A percentile compares a stretch with the other conserved stretches of the same genome.
phyloP scores from a whole-genome alignment of 768 basidiomycete genomes.

The Lactifluus hygrophoroides region DNA sequence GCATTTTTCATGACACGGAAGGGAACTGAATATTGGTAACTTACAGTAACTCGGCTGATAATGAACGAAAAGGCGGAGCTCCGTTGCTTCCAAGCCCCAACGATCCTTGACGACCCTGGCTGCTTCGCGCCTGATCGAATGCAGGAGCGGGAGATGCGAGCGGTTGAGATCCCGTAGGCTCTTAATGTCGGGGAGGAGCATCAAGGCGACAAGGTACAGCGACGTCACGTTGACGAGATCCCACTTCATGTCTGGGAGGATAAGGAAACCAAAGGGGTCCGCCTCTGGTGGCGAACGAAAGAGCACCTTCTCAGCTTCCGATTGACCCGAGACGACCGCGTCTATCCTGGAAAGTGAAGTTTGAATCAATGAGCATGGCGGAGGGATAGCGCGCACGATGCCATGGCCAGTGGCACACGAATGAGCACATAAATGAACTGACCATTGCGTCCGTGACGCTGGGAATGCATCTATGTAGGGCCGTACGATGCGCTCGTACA shows the following conservation, averaged over 20 bases:
- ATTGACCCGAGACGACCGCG: constrained; percentile 68
- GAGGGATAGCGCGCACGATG: neutral
- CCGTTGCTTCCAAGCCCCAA: constrained; percentile 57
- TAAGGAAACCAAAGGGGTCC: constrained; percentile 51
- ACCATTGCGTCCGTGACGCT: constrained; percentile 76
- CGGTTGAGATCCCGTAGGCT: constrained; percentile 69
- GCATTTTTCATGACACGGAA: neutral
- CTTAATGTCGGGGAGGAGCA: constrained; percentile 48
- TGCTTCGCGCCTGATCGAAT: constrained; percentile 52
- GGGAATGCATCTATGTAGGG: constrained; percentile 78
- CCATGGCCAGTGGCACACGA: neutral
- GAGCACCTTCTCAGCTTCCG: constrained; percentile 68
- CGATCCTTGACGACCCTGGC: constrained; percentile 42
- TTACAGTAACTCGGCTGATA: constrained; percentile 95
- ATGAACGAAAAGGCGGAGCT: constrained; percentile 77
- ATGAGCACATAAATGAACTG: neutral
- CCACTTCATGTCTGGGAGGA: constrained; percentile 98
- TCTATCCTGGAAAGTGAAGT: constrained; percentile 54
- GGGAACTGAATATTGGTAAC: constrained; percentile 25
- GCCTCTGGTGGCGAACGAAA: constrained; percentile 39
- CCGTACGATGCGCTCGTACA: constrained; percentile 62
- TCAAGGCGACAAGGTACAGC: constrained; percentile 81
- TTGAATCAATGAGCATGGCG: neutral
- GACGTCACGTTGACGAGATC: constrained; percentile 65
- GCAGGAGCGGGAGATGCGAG: constrained; percentile 58